phyloP scores from a whole-genome alignment of 2,329 filamentous ascomycete genomes.

The Pseudophaeomoniella oleicola region DNA sequence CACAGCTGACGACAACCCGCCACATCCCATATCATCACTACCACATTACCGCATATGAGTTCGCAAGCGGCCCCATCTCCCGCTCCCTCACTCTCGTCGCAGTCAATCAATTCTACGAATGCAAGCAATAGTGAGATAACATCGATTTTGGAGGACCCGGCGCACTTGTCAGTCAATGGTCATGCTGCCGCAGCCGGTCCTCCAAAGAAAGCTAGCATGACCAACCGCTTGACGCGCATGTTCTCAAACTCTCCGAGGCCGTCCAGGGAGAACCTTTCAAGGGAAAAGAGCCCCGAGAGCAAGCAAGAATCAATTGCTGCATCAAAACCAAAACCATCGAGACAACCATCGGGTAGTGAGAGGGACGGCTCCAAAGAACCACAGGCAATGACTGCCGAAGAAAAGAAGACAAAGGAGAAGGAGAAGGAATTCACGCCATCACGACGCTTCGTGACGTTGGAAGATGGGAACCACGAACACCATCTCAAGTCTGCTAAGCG shows the following conservation, averaged over 20 bases:
- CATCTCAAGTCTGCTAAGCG: conserved; percentile 77
- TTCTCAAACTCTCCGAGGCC: conserved; percentile 26
- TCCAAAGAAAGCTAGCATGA: conserved; percentile 25
- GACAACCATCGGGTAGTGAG: neutral
- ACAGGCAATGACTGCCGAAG: conserved; percentile 1
- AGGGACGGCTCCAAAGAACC: conserved; percentile 1
- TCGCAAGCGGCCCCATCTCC: conserved; percentile 8
- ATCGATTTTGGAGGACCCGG: conserved; percentile 25
- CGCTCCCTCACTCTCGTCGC: conserved; percentile 14
- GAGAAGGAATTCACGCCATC: conserved; percentile 8
- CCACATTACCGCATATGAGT: conserved; percentile 3
- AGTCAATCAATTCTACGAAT: conserved; percentile 11
- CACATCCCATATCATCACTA: neutral
- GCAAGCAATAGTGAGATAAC: conserved; percentile 20
- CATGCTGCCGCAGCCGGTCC: conserved; percentile 14
- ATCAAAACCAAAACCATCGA: conserved; percentile 6
- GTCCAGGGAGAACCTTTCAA: conserved; percentile 12
- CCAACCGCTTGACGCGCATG: conserved; percentile 30
- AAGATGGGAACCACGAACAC: conserved; percentile 68
- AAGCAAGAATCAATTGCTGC: conserved; percentile 14
- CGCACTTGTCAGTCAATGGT: conserved; percentile 24
- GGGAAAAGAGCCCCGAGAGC: conserved; percentile 21
- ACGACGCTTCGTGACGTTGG: conserved; percentile 42
- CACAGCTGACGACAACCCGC: neutral
- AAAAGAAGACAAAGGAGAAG: conserved; percentile 1